Evolutionary conservation across 2,329 filamentous ascomycete genomes (phyloP).

Genomic region (Stemphylium beticola): DNA sequence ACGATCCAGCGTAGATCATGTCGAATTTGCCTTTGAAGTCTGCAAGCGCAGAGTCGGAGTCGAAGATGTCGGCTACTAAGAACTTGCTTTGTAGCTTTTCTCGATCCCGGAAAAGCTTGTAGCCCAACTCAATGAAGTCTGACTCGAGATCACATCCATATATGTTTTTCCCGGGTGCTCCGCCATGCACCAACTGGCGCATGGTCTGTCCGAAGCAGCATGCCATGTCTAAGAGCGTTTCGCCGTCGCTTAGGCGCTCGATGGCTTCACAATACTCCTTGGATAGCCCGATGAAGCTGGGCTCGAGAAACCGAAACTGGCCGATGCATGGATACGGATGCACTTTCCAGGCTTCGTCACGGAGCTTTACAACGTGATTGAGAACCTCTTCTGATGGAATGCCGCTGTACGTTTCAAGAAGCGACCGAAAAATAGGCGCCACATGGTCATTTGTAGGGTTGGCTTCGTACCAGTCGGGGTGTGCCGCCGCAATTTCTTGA

Average conservation of each 20-base stretch:
- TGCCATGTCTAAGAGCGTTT: constrained; percentile 50
- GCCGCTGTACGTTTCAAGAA: constrained; percentile 47
- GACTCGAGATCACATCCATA: constrained; percentile 49
- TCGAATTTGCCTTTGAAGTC: constrained; percentile 41
- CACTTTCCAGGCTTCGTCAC: constrained; percentile 34
- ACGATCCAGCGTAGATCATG: constrained; percentile 50
- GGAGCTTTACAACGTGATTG: constrained; percentile 39
- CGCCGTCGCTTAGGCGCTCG: constrained; percentile 32
- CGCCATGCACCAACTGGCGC: constrained; percentile 49
- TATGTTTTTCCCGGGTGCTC: constrained; percentile 48
- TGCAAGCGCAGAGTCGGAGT: constrained; percentile 32
- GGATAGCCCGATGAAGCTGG: constrained; percentile 24
- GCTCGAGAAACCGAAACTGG: constrained; percentile 40
- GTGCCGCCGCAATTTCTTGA: neutral
- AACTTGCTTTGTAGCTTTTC: constrained; percentile 56
- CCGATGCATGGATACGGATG: constrained; percentile 45
- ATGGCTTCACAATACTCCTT: constrained; percentile 36
- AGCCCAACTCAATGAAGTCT: constrained; percentile 62
- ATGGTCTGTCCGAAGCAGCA: constrained; percentile 56
- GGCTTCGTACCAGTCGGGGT: constrained; percentile 36
- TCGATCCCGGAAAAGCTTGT: constrained; percentile 40
- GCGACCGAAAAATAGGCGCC: constrained; percentile 30
- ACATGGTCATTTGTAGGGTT: constrained; percentile 30
- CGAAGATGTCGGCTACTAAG: constrained; percentile 58
- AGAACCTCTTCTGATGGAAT: constrained; percentile 41